A percentile compares a stretch with the other conserved stretches of the same genome.
Evolutionary conservation across 495 filamentous ascomycete genomes (phyloP).

Genomic region (Pyrenula aspistea): DNA sequence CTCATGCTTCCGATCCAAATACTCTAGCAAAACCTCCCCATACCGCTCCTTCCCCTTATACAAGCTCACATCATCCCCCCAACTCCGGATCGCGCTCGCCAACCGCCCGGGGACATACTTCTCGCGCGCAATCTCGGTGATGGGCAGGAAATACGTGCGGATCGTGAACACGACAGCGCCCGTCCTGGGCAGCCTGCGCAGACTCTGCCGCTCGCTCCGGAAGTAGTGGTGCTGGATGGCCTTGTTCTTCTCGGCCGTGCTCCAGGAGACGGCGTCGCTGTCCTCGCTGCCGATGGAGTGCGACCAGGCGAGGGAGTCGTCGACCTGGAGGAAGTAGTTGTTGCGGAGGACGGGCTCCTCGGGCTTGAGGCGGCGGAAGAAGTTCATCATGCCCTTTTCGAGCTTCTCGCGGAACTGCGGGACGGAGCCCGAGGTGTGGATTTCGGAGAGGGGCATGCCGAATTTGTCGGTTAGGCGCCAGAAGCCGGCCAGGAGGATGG

Average conservation of each 20-base stretch:
- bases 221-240: slow-evolving; percentile 69
- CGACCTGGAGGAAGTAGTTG: slow-evolving; percentile 73
- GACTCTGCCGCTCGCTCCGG: slow-evolving; percentile 65
- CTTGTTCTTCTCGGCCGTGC: slow-evolving; percentile 63
- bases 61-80: slow-evolving; percentile 70
- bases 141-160: slow-evolving; percentile 64
- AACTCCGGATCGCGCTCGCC: slow-evolving; percentile 66
- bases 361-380: slow-evolving; percentile 55
- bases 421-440: slow-evolving; percentile 74
- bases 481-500: slow-evolving; percentile 73
- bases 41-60: slow-evolving; percentile 83
- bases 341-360: slow-evolving; percentile 54
- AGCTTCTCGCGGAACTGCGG: slow-evolving; percentile 67
- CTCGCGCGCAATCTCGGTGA: slow-evolving; percentile 54
- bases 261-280: slow-evolving; percentile 51
- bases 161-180: slow-evolving; percentile 77
- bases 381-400: slow-evolving; percentile 73
- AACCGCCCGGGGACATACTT: slow-evolving; percentile 59
- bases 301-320: slow-evolving; percentile 61
- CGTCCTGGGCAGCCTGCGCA: slow-evolving; percentile 58
- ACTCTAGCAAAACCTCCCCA: slow-evolving; percentile 69
- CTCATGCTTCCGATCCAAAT: slow-evolving; percentile 65
- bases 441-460: slow-evolving; percentile 71
- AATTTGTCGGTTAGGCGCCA: slow-evolving; percentile 81
- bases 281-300: slow-evolving; percentile 68